phyloP scores from a whole-genome alignment of 2,329 filamentous ascomycete species.

The Pseudogymnoascus sp. region DNA sequence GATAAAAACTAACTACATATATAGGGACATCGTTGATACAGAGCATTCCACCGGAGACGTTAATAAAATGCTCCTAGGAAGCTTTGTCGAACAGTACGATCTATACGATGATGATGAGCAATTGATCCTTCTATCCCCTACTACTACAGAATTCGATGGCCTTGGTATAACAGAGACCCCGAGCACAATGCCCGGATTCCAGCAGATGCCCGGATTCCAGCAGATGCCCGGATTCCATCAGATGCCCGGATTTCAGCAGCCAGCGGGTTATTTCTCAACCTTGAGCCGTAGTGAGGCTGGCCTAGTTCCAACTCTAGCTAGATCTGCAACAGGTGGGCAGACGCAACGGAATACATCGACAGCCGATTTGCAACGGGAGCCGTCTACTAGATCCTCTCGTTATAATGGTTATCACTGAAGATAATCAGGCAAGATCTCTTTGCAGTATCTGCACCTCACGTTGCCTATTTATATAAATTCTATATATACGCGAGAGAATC shows the following conservation, averaged over 20 bases:
- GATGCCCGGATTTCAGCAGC: neutral
- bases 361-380: neutral
- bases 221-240: neutral
- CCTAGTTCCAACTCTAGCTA: neutral
- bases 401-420: neutral
- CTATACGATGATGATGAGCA: constrained; percentile 11
- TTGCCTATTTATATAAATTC: neutral
- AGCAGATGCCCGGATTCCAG: neutral
- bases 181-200: no score
- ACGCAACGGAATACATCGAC: neutral
- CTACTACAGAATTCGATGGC: neutral
- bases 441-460: neutral
- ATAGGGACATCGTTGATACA: constrained; percentile 26
- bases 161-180: neutral
- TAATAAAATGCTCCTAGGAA: constrained; percentile 29
- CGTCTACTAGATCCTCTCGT: neutral
- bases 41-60: constrained; percentile 24
- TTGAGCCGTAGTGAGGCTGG: neutral
- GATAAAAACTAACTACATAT: neutral
- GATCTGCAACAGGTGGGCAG: neutral
- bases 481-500: neutral
- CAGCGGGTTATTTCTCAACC: neutral
- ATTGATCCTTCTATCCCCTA: neutral
- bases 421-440: neutral
- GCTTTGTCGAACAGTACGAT: constrained; percentile 20